phyloP scores from a whole-genome alignment of 495 filamentous ascomycete genomes.

The Neurospora hispaniola region DNA sequence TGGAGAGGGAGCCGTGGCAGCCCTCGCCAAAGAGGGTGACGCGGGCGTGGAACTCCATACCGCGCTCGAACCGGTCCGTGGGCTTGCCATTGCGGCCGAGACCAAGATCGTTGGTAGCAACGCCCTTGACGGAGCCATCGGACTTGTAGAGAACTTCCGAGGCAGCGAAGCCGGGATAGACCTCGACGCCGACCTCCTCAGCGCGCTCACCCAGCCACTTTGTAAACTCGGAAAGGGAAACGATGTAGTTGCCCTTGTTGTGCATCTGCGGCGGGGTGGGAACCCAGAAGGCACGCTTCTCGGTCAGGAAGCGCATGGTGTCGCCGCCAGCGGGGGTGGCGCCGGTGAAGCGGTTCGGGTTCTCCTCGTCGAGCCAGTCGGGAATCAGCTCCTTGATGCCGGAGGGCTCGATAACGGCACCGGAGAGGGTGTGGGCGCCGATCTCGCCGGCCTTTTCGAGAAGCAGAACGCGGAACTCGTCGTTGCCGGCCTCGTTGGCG shows the following conservation, averaged over 20 bases:
- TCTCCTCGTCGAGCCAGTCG: slow-evolving; percentile 83
- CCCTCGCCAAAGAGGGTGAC: slow-evolving; percentile 93
- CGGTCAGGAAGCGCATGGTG: slow-evolving; percentile 91
- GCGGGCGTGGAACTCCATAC: slow-evolving; percentile 97
- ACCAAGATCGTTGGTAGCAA: slow-evolving; percentile 93
- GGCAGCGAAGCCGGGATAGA: slow-evolving; percentile 93
- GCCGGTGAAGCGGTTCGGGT: slow-evolving; percentile 72
- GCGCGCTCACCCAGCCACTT: slow-evolving; percentile 94
- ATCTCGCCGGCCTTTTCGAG: slow-evolving; percentile 95
- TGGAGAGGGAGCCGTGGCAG: slow-evolving; percentile 91
- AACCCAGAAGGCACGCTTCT: slow-evolving; percentile 63
- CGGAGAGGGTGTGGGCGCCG: slow-evolving; percentile 90
- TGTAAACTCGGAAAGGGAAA: slow-evolving; percentile 85
- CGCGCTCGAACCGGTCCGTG: slow-evolving; percentile 86
- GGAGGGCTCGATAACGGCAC: slow-evolving; percentile 86
- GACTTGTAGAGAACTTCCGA: slow-evolving; percentile 79
- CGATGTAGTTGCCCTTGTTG: slow-evolving; percentile 95
- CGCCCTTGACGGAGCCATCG: slow-evolving; percentile 84
- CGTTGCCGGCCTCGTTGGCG: slow-evolving; percentile 89
- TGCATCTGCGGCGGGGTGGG: slow-evolving; percentile 95
- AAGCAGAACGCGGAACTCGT: slow-evolving; percentile 85
- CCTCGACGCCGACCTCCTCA: slow-evolving; percentile 95
- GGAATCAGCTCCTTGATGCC: slow-evolving; percentile 86
- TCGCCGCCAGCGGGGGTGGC: slow-evolving; percentile 74
- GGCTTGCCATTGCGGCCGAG: slow-evolving; percentile 70